phyloP scores from a whole-genome alignment of 2,329 filamentous ascomycete genomes.

The Fonsecaea multimorphosa region DNA sequence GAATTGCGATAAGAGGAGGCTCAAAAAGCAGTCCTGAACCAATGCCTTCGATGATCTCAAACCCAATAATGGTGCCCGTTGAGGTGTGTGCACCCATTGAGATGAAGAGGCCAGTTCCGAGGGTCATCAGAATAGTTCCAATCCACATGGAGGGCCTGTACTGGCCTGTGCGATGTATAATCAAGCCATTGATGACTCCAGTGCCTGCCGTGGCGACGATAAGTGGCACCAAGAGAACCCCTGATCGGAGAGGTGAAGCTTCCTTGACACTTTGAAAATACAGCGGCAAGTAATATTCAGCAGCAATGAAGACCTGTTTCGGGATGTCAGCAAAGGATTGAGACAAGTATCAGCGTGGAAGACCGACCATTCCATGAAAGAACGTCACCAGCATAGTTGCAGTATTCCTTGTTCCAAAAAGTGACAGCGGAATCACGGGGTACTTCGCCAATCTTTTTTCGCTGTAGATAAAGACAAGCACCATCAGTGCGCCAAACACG shows the following conservation, averaged over 20 bases:
- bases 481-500: slow-evolving; percentile 70
- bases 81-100: slow-evolving; percentile 51
- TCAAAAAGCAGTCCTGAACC: slow-evolving; percentile 59
- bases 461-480: slow-evolving; percentile 71
- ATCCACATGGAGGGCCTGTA: slow-evolving; percentile 56
- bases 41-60: slow-evolving; percentile 51
- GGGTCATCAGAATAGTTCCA: slow-evolving; percentile 50
- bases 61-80: slow-evolving; percentile 52
- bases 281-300: slow-evolving; percentile 68
- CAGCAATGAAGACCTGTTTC: slow-evolving; percentile 33
- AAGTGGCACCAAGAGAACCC: slow-evolving; percentile 66
- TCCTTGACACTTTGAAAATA: slow-evolving; percentile 73
- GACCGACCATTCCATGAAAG: slow-evolving; percentile 35
- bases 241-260: slow-evolving; percentile 65
- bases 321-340: slow-evolving; percentile 12
- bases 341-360: background rate
- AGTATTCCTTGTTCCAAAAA: slow-evolving; percentile 70
- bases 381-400: slow-evolving; percentile 43
- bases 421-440: slow-evolving; percentile 75
- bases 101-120: slow-evolving; percentile 59
- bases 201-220: slow-evolving; percentile 55
- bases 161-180: slow-evolving; percentile 58
- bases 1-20: slow-evolving; percentile 62
- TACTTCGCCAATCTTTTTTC: slow-evolving; percentile 77
- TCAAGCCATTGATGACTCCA: slow-evolving; percentile 55